Evolutionary conservation across 805 yeast species (phyloP), one percentile per base, ranked within the genome.

Genomic region (Yarrowia sp.): DNA sequence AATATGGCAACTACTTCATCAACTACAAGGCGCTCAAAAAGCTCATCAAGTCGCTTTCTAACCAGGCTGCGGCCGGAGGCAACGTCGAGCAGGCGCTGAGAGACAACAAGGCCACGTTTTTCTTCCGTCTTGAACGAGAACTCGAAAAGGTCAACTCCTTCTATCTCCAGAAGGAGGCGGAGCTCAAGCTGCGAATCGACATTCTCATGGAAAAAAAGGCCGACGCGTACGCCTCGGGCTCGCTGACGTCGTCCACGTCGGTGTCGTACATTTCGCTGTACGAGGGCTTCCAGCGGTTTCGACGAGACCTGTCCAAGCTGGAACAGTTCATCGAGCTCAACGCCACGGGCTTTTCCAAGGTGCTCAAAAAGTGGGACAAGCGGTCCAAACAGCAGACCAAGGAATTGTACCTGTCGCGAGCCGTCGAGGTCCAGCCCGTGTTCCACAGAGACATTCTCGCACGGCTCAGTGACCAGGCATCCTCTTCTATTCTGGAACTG

Each of bases 281-380:
- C 71, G 96, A 92, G 70, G 96, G 93, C 17, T 89, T 92, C 75
- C 90, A 88, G 74, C 87, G 95, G 71, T 90, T 90, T 70, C 88
- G 96, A 62, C 89, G 92, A 69, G 98, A 95, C 75, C 78, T 95
- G 68, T 89, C 89, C 67, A 82, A 96, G 66, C 79, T 95, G 28
- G 97, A 95, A 73, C 98, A 93, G 75, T 95, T 90, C 76, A 91
- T 95, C 41, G 98, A 92, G 75, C 81, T 95, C 66, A 95, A 95
- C 74, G 97, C 92, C 71, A 90, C 96, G 0, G 99, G 99, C 14
- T 95, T 95, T 76, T 87, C 96, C 22, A 95, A 95, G 77, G 98
- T 91, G 30, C 83, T 95, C 71, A 95, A 95, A 75, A 95, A 95
- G 78, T 95, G 99, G 99, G 99, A 95, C 77, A 95, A 95, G 76